Conservation (phyloP, 257 asterid genomes). For the Striga asiatica region DNA sequence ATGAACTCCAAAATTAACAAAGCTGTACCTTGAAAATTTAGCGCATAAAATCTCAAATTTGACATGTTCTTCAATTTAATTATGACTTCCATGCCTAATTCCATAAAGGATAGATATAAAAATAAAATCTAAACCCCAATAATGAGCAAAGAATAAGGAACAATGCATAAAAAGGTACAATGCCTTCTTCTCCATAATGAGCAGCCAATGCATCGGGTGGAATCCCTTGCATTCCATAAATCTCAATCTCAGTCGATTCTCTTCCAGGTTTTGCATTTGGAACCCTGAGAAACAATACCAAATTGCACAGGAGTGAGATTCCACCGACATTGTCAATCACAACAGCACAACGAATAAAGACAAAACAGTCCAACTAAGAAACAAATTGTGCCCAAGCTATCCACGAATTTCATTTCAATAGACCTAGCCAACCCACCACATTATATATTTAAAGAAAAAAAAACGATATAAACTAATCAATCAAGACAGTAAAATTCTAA, state of each 20-base stretch:
- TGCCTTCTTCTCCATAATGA: slow-evolving; percentile 95
- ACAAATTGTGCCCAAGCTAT: background rate
- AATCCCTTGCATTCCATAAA: slow-evolving; percentile 98
- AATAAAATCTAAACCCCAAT: no score
- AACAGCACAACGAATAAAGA: background rate
- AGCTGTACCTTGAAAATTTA: no score
- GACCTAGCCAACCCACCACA: background rate
- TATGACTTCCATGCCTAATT: background rate
- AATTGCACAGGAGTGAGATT: background rate
- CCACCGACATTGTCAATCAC: background rate
- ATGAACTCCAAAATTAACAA: no score
- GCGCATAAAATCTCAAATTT: no score
- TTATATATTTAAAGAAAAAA: background rate
- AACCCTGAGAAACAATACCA: slow-evolving; percentile 41
- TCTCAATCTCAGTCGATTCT: slow-evolving; percentile 85
- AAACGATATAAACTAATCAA: slow-evolving; percentile 7
- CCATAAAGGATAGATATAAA: no score
- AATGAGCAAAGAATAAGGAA: background rate
- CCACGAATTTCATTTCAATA: background rate
- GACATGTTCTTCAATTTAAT: background rate
- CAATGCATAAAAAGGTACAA: background rate
- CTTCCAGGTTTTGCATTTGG: slow-evolving; percentile 94
- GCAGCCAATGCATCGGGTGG: slow-evolving; percentile 78
- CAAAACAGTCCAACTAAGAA: no score
- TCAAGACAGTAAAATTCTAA: no score